Percentiles rank a stretch among this genome's conserved stretches.
phyloP scores from a whole-genome alignment of 805 yeast species.

The Pichia thaimueangensis region DNA sequence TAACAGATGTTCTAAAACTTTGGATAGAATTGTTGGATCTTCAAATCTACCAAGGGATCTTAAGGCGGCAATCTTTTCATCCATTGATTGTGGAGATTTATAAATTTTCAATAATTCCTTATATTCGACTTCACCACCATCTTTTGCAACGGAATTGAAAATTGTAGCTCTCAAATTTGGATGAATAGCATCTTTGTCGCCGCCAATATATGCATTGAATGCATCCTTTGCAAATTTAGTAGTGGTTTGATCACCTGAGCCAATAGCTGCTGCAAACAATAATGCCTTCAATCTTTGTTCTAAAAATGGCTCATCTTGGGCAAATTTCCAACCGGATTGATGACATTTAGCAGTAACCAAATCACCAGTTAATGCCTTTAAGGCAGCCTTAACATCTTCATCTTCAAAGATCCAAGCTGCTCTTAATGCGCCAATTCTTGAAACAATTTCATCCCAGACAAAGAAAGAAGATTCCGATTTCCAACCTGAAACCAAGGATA shows the following conservation, averaged over 20 bases:
- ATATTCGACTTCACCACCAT: constrained; percentile 34
- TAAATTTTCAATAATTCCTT: constrained; percentile 40
- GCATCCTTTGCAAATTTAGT: constrained; percentile 21
- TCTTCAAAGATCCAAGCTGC: constrained; percentile 36
- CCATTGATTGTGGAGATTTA: constrained; percentile 45
- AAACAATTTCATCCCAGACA: constrained; percentile 53
- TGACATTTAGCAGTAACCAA: constrained; percentile 24
- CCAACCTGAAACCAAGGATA: constrained; percentile 38
- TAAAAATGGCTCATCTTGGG: constrained; percentile 59
- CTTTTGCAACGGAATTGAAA: constrained; percentile 38
- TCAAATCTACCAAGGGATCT: constrained; percentile 46
- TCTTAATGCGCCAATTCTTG: constrained; percentile 32
- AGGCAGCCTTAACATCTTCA: constrained; percentile 25
- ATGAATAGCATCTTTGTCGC: constrained; percentile 31
- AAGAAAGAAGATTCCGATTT: constrained; percentile 37
- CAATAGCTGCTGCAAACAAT: constrained; percentile 39
- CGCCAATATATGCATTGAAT: constrained; percentile 25
- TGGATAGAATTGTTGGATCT: constrained; percentile 31
- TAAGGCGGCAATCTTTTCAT: constrained; percentile 51
- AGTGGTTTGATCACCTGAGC: constrained; percentile 35
- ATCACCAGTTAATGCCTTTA: constrained; percentile 30
- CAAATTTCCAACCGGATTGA: constrained; percentile 74
- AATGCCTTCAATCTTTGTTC: constrained; percentile 35
- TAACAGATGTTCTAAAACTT: constrained; percentile 35
- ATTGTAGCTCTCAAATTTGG: constrained; percentile 42